Evolutionary conservation across 1,284 basidiomycete genomes (phyloP).

Genomic region (Xanthoconium separans): DNA sequence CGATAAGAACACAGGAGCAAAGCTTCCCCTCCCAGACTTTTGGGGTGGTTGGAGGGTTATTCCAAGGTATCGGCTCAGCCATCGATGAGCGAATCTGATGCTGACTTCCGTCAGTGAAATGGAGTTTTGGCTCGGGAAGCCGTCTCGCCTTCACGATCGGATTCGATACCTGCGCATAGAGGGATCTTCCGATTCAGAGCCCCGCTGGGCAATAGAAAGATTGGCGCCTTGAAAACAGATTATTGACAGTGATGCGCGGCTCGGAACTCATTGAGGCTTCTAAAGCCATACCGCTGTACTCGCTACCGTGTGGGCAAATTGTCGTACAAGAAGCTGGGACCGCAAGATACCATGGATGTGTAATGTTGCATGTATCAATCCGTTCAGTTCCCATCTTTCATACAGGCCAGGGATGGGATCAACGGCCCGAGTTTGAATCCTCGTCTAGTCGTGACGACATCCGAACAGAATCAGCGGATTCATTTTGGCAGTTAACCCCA

Average conservation of each 20-base stretch:
- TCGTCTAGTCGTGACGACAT: not conserved
- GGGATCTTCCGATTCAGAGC: conserved; percentile 44
- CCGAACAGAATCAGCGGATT: conserved; percentile 1
- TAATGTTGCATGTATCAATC: not conserved
- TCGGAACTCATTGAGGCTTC: not conserved
- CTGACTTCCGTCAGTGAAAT: conserved; percentile 49
- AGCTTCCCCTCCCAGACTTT: conserved; percentile 83
- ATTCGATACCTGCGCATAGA: conserved; percentile 73
- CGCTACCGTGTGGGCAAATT: not conserved
- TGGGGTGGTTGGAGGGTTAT: conserved; percentile 98
- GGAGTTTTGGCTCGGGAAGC: conserved; percentile 94
- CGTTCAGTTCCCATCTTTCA: not conserved
- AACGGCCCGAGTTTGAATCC: not conserved
- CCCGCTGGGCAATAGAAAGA: conserved; percentile 31
- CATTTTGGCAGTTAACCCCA: not conserved
- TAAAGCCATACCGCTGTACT: not conserved
- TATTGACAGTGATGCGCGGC: not conserved
- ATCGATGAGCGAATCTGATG: not conserved
- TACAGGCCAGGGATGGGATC: conserved; percentile 2
- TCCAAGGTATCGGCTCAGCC: conserved; percentile 58
- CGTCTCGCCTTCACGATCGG: conserved; percentile 87
- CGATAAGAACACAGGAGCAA: conserved; percentile 38
- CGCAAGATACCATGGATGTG: conserved; percentile 16
- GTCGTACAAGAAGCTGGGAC: not conserved
- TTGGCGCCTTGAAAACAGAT: conserved; percentile 25